Conservation (phyloP, 1,139 yeast genomes). For the Debaryomyces udenii region DNA sequence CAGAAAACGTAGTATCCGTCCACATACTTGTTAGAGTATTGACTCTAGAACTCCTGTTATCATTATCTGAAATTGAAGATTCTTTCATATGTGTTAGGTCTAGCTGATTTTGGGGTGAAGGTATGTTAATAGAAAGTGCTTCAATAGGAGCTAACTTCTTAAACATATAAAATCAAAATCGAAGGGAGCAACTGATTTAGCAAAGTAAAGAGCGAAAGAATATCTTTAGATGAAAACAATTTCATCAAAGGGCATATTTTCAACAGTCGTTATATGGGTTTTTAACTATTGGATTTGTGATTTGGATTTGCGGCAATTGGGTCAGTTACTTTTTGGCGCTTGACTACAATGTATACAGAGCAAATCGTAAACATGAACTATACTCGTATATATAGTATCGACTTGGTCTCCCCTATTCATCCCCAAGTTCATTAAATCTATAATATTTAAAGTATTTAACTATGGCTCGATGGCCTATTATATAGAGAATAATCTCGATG, state of each 20-base stretch:
- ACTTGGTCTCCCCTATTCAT: no score
- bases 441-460: no score
- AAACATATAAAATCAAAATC: constrained; percentile 9
- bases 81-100: constrained; percentile 3
- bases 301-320: constrained; percentile 14
- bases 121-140: constrained; percentile 8
- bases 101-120: constrained; percentile 7
- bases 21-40: constrained; percentile 19
- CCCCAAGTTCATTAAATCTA: no score
- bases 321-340: no score
- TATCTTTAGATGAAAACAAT: background rate
- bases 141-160: constrained; percentile 13
- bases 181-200: constrained; percentile 6
- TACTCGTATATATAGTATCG: no score
- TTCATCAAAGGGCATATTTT: no score
- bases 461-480: no score
- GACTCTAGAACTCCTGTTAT: constrained; percentile 20
- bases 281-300: constrained; percentile 13
- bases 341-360: no score
- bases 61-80: constrained; percentile 6
- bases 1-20: constrained; percentile 10
- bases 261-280: background rate
- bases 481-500: constrained; percentile 9
- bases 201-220: constrained; percentile 4
- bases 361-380: no score